phyloP scores from a whole-genome alignment of 2,329 filamentous ascomycete species.

The Pseudogymnoascus sp. region DNA sequence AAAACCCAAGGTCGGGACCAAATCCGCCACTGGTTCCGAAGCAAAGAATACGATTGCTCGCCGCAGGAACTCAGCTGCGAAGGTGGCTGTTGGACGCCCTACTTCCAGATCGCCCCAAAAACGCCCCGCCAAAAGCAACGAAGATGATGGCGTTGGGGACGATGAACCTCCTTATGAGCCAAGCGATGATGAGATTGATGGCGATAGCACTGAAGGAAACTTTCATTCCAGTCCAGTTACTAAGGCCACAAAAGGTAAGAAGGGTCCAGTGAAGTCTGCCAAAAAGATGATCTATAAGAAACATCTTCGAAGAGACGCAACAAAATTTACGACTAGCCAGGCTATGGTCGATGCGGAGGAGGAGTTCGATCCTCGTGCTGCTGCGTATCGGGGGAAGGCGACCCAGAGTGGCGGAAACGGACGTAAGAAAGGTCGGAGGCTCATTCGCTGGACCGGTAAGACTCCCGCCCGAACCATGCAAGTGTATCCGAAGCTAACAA shows the following conservation, averaged over 20 bases:
- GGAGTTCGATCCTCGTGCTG: slow-evolving; percentile 13
- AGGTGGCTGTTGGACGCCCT: not conserved
- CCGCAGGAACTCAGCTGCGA: not conserved
- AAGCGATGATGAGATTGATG: not conserved
- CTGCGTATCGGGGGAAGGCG: not conserved
- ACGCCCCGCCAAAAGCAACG: not conserved
- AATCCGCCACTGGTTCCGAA: not conserved
- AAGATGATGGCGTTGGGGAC: not conserved
- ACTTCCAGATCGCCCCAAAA: not conserved
- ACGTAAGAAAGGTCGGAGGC: slow-evolving; percentile 11
- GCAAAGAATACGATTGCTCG: not conserved
- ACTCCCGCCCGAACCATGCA: not conserved
- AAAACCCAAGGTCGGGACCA: not conserved
- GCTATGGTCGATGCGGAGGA: slow-evolving; percentile 18
- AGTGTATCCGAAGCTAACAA: not conserved
- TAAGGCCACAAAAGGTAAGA: not conserved
- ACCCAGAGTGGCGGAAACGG: slow-evolving; percentile 11
- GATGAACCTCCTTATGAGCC: not conserved
- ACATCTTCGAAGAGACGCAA: not conserved
- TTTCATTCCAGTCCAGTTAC: not conserved
- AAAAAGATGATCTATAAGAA: slow-evolving; percentile 13
- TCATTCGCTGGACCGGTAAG: slow-evolving; percentile 14
- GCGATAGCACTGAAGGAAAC: not conserved
- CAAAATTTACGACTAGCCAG: slow-evolving; percentile 11
- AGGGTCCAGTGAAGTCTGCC: not conserved